Evolutionary conservation across 2,329 filamentous ascomycete genomes (phyloP).

Genomic region (Xylaria sp.): DNA sequence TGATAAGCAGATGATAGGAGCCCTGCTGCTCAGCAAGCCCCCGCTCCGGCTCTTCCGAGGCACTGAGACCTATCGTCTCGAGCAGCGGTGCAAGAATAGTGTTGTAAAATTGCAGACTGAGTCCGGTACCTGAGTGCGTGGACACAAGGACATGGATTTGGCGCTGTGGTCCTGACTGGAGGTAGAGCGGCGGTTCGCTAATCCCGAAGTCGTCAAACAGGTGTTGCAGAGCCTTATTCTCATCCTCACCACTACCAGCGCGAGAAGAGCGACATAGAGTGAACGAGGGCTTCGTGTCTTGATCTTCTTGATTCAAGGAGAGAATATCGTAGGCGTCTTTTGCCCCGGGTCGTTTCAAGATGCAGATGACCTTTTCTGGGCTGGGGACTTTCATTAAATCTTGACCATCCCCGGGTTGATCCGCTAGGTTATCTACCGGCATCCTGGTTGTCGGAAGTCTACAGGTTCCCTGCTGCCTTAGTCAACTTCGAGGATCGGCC

Average conservation of each 20-base stretch:
- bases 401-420: not conserved
- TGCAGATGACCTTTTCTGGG: slow-evolving; percentile 48
- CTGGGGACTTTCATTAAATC: slow-evolving; percentile 26
- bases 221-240: slow-evolving; percentile 50
- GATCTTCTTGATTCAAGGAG: slow-evolving; percentile 50
- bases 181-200: slow-evolving; percentile 52
- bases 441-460: slow-evolving; percentile 4
- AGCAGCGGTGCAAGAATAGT: slow-evolving; percentile 67
- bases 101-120: slow-evolving; percentile 66
- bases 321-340: slow-evolving; percentile 49
- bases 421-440: slow-evolving; percentile 2
- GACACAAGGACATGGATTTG: slow-evolving; percentile 74
- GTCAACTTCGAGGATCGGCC: not conserved
- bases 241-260: slow-evolving; percentile 41
- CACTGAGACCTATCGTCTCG: slow-evolving; percentile 53
- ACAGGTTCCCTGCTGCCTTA: not conserved
- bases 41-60: slow-evolving; percentile 33
- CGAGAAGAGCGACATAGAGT: slow-evolving; percentile 39
- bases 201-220: slow-evolving; percentile 53
- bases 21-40: slow-evolving; percentile 18
- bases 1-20: slow-evolving; percentile 68
- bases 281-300: slow-evolving; percentile 36
- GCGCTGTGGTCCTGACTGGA: slow-evolving; percentile 38
- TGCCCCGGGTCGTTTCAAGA: slow-evolving; percentile 35
- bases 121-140: slow-evolving; percentile 70